These are phyloP conservation scores for Fusarium protoensiforme DNA, from an alignment of 2,329 filamentous ascomycete species.

Conservation along the genomic window DNA sequence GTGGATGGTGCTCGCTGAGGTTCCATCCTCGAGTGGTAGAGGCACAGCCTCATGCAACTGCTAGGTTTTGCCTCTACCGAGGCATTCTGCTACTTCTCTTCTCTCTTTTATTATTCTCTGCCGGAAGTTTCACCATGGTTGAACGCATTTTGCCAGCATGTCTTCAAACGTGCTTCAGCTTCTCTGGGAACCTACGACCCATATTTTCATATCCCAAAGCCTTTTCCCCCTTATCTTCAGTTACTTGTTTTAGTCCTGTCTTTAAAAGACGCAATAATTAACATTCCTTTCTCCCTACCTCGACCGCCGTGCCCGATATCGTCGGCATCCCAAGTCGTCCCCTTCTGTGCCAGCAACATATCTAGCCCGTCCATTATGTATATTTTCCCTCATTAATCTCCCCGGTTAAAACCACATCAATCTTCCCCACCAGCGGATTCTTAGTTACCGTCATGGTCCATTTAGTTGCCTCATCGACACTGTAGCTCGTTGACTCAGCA, in stretches of 20 bases:
- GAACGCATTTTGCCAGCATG: neutral
- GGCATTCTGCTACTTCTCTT: neutral
- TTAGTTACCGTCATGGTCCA: neutral
- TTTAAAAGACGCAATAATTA: neutral
- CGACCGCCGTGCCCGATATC: neutral
- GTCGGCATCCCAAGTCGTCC: neutral
- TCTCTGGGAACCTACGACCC: neutral
- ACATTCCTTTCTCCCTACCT: neutral
- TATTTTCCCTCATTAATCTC: neutral
- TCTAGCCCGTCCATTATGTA: neutral
- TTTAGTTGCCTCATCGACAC: neutral
- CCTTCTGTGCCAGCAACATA: neutral
- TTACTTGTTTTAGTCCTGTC: neutral
- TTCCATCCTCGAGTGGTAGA: neutral
- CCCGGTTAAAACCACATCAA: neutral
- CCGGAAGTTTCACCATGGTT: neutral
- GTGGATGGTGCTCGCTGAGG: neutral
- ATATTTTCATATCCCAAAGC: neutral
- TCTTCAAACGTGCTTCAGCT: neutral
- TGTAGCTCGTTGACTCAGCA: neutral
- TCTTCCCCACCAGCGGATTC: neutral
- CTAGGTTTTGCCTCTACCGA: neutral
- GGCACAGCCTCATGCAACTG: neutral
- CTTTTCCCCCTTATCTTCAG: neutral
- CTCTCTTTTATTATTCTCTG: neutral